Percentiles rank a stretch among this genome's conserved stretches.
Conservation (phyloP, 2,329 filamentous ascomycete genomes). For the Fusarium cicatricum region DNA sequence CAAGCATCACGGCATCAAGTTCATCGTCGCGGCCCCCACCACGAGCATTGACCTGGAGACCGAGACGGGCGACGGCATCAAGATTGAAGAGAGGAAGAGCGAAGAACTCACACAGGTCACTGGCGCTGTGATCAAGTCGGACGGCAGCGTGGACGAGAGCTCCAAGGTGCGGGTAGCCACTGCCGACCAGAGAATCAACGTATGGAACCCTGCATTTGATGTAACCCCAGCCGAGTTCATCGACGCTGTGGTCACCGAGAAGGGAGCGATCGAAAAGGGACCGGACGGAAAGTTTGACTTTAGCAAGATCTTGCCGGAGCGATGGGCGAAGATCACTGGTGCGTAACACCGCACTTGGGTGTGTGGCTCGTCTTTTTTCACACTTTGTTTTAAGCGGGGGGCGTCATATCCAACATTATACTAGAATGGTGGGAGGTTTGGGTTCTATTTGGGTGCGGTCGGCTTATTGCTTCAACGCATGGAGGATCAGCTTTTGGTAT, state of each 20-base stretch:
- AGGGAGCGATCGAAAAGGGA: constrained; percentile 84
- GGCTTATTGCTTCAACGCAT: constrained; percentile 54
- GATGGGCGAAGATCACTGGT: constrained; percentile 54
- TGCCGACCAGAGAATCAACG: constrained; percentile 77
- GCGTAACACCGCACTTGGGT: constrained; percentile 22
- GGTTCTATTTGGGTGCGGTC: constrained; percentile 7
- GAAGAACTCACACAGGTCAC: constrained; percentile 87
- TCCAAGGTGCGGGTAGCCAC: constrained; percentile 78
- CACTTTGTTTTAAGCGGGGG: constrained; percentile 17
- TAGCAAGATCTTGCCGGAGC: constrained; percentile 62
- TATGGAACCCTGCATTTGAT: constrained; percentile 98
- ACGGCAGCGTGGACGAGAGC: constrained; percentile 69
- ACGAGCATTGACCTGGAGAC: constrained; percentile 93
- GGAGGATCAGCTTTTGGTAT: constrained; percentile 75
- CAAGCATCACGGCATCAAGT: constrained; percentile 86
- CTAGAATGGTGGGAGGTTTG: constrained; percentile 15
- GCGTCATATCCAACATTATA: constrained; percentile 19
- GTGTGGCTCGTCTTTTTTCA: constrained; percentile 8
- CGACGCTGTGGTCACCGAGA: constrained; percentile 93
- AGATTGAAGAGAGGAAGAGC: constrained; percentile 86
- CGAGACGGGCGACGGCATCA: constrained; percentile 78
- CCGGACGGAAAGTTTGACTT: constrained; percentile 75
- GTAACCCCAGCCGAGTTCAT: constrained; percentile 90
- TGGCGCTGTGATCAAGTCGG: constrained; percentile 73
- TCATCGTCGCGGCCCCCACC: constrained; percentile 91